phyloP scores from a whole-genome alignment of 2,329 filamentous ascomycete genomes.

The Furcasterigmium sp. region DNA sequence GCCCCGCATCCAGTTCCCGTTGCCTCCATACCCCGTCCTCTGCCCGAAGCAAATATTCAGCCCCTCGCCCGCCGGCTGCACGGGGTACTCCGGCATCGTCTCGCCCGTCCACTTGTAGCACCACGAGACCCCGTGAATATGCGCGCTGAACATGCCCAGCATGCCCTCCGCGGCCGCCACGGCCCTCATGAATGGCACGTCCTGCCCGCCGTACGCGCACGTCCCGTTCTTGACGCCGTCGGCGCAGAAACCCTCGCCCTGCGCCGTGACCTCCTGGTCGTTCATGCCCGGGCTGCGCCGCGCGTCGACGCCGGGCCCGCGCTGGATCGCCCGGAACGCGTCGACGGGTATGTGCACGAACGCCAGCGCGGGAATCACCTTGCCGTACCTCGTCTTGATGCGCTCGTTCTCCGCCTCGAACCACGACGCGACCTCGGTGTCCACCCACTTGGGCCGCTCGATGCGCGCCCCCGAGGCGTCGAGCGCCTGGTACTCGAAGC shows the following conservation, averaged over 20 bases:
- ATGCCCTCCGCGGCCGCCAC: constrained; percentile 49
- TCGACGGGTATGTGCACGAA: constrained; percentile 45
- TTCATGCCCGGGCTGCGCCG: constrained; percentile 39
- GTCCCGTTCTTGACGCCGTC: constrained; percentile 29
- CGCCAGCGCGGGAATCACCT: constrained; percentile 35
- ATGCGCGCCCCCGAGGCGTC: constrained; percentile 21
- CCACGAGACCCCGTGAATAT: constrained; percentile 62
- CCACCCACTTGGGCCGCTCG: constrained; percentile 39
- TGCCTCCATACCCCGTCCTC: constrained; percentile 66
- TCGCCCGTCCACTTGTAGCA: constrained; percentile 43
- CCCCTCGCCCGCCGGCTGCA: constrained; percentile 40
- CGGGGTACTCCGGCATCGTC: constrained; percentile 47
- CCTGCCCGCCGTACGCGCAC: constrained; percentile 43
- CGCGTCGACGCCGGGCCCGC: constrained; percentile 27
- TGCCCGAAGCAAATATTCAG: constrained; percentile 55
- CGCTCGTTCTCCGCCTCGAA: constrained; percentile 27
- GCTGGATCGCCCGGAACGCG: constrained; percentile 33
- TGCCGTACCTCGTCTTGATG: constrained; percentile 23
- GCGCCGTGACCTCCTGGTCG: constrained; percentile 30
- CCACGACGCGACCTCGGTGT: constrained; percentile 37
- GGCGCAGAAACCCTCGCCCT: constrained; percentile 37
- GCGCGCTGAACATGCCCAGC: constrained; percentile 56
- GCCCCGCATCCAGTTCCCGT: constrained; percentile 59
- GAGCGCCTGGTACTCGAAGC: constrained; percentile 39
- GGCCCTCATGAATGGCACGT: constrained; percentile 58